A percentile compares a stretch with the other conserved stretches of the same genome.
Evolutionary conservation across 495 filamentous ascomycete genomes (phyloP).

Genomic region (Aspergillus nanangensis): DNA sequence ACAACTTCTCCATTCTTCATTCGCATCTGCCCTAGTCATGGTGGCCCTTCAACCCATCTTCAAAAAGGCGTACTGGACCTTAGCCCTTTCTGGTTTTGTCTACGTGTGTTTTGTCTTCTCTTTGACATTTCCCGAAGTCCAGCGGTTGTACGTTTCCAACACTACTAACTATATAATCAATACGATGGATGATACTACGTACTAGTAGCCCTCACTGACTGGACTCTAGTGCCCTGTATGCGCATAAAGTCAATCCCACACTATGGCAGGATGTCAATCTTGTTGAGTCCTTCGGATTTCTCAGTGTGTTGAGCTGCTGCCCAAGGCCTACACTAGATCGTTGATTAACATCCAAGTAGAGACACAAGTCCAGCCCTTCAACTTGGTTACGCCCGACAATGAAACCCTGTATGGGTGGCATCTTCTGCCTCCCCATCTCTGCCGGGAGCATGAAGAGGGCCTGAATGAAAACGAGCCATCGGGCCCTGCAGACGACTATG

Average conservation of each 20-base stretch:
- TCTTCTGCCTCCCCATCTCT: slow-evolving; percentile 52
- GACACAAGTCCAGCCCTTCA: slow-evolving; percentile 58
- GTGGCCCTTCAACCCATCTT: slow-evolving; percentile 43
- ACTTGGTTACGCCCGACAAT: slow-evolving; percentile 51
- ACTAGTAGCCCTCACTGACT: slow-evolving; percentile 9
- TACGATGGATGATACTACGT: background rate
- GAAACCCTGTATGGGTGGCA: slow-evolving; percentile 60
- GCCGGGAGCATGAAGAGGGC: slow-evolving; percentile 42
- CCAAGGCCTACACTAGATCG: background rate
- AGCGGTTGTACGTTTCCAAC: slow-evolving; percentile 40
- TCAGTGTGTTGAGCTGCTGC: slow-evolving; percentile 65
- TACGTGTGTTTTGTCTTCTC: slow-evolving; percentile 47
- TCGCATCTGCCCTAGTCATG: too few species aligned
- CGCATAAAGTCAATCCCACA: slow-evolving; percentile 64
- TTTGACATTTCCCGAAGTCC: slow-evolving; percentile 45
- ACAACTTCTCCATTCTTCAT: too few species aligned
- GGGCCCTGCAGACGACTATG: slow-evolving; percentile 38
- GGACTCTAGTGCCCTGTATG: slow-evolving; percentile 63
- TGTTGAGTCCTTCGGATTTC: slow-evolving; percentile 76
- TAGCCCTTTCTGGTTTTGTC: slow-evolving; percentile 44
- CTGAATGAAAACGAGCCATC: slow-evolving; percentile 40
- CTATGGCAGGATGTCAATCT: slow-evolving; percentile 66
- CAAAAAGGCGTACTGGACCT: slow-evolving; percentile 54
- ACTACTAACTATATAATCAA: background rate
- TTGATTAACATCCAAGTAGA: slow-evolving; percentile 26